Base-by-base conservation (phyloP, 2,329 filamentous ascomycete species). In the Diaporthe helianthi region DNA sequence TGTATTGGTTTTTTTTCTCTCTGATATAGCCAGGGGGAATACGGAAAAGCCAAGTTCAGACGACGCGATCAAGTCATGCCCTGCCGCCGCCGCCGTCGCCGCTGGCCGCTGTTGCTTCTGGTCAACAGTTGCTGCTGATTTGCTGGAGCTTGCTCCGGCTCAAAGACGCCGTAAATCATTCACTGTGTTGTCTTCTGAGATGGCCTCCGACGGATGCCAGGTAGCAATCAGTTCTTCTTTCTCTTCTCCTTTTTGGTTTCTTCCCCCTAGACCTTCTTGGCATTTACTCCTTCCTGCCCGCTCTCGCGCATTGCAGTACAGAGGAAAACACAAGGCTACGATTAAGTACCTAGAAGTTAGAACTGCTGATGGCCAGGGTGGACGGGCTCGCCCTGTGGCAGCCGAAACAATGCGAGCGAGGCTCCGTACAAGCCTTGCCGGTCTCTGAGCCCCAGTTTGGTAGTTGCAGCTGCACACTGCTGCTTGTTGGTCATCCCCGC, bases 41-140 rank as follows among this genome's bases (percentile, higher is more conserved):
- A 22, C 47, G 41, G 41, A 17, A 46, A 38, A 36, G 22, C 36
- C 67, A 33, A 36, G n/a, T 54, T 67, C 65, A 41, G 29, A 41
- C 15, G 68, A 54, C 49, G 65, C 24, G 47, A 61, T 65, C 55
- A 63, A 61, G 49, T 58, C 52, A 67, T 67, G 41, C 60, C 60
- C 24, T 47, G 26, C 26, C 17, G 24, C 15, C 31, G 33, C n/a
- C 26, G 54, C 13, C 19, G 36, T 24, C 8, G 36, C 17, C 6
- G 36, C 36, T 38, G 13, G 36, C 36, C 8, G 36, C 17, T 12
- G 36, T 13, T 38, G 13, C 12, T 22, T 15, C n/a, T 53, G n/a
- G n/a, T n/a, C n/a, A n/a, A n/a, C n/a, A n/a, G n/a, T n/a, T n/a
- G 51, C 51, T 22, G 49, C 26, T 22, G 33, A 2, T 26, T 13